phyloP scores from a whole-genome alignment of 441 rosid genomes.

The Omphalea diandra region DNA sequence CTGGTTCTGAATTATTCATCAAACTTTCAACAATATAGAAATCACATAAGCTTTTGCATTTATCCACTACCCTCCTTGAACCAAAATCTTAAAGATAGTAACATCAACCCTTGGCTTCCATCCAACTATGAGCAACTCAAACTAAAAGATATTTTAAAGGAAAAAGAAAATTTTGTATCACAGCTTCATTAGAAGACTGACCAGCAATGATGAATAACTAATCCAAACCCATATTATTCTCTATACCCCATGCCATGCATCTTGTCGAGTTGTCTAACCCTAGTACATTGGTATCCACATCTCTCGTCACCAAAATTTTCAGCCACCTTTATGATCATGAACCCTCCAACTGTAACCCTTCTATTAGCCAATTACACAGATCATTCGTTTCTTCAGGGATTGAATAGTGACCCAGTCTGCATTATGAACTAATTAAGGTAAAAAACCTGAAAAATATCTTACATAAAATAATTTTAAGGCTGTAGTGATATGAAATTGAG shows the following conservation, averaged over 20 bases:
- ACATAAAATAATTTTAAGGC: too few relatives aligned
- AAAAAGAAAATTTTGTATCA: background rate
- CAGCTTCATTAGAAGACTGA: background rate
- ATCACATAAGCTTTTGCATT: background rate
- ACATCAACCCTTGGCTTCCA: too few relatives aligned
- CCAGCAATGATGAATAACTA: slow-evolving; percentile 1
- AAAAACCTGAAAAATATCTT: background rate
- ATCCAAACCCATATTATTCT: background rate
- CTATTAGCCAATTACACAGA: slow-evolving; percentile 52
- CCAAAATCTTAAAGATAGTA: too few relatives aligned
- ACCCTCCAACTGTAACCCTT: slow-evolving; percentile 53
- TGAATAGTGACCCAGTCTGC: slow-evolving; percentile 67
- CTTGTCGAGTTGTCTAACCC: slow-evolving; percentile 4
- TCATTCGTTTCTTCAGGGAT: slow-evolving; percentile 60
- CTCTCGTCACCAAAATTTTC: background rate
- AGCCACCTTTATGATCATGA: background rate
- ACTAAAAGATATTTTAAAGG: background rate
- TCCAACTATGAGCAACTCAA: background rate
- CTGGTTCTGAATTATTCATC: background rate
- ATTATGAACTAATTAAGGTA: slow-evolving; percentile 3
- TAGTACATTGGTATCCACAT: background rate
- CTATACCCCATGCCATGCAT: slow-evolving; percentile 13
- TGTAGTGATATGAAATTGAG: background rate
- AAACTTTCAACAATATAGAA: background rate
- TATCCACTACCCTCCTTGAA: too few relatives aligned